These are phyloP conservation scores for Suillus bovinus DNA, from an alignment of 768 basidiomycete genomes.

Conservation along the genomic window DNA sequence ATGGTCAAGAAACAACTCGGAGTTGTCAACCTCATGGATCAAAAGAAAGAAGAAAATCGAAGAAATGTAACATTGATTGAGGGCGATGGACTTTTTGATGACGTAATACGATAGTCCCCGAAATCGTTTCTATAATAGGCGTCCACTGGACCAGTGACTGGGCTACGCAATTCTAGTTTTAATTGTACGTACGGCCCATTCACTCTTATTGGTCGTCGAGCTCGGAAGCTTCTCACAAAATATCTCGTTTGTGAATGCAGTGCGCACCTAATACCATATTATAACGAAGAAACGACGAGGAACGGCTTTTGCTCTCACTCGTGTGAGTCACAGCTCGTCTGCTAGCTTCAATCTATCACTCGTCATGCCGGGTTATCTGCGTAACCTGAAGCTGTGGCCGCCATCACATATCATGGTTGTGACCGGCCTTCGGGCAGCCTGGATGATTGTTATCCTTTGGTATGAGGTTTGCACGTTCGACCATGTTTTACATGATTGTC, in stretches of 20 bases:
- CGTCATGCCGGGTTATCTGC: neutral
- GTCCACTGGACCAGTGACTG: too few species aligned
- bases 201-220: neutral
- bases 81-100: too few species aligned
- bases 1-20: too few species aligned
- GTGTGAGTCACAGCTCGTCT: neutral
- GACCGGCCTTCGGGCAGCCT: slow-evolving; percentile 51
- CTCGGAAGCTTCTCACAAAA: neutral
- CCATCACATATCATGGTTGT: slow-evolving; percentile 34
- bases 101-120: too few species aligned
- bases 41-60: too few species aligned
- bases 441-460: slow-evolving; percentile 69
- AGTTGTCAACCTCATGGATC: too few species aligned
- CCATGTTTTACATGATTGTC: slow-evolving; percentile 46
- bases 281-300: neutral
- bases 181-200: neutral
- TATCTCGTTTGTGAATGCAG: neutral
- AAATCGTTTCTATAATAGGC: too few species aligned
- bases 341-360: neutral
- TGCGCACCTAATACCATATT: neutral
- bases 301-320: neutral
- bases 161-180: neutral
- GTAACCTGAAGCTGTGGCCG: neutral
- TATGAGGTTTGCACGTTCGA: slow-evolving; percentile 64
- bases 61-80: too few species aligned